Evolutionary conservation across 2,329 filamentous ascomycete genomes (phyloP).

Genomic region (Didymella pinodella): DNA sequence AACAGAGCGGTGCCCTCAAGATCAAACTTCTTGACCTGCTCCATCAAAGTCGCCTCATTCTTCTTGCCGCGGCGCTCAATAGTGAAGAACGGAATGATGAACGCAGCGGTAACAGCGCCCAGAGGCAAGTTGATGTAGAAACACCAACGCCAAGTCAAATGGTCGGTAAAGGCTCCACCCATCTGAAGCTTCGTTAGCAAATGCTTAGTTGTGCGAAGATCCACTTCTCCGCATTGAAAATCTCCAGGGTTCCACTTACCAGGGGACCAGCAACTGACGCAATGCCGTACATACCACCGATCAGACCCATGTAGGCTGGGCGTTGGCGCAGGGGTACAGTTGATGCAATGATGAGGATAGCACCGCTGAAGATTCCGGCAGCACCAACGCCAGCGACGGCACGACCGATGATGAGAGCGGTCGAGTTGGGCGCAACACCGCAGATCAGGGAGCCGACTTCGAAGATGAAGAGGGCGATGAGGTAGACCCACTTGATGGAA

Average conservation of each 20-base stretch:
- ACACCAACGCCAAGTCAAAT: constrained; percentile 59
- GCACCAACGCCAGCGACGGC: constrained; percentile 60
- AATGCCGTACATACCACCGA: constrained; percentile 60
- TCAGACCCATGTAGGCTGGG: constrained; percentile 59
- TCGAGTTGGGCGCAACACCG: constrained; percentile 59
- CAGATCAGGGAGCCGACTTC: constrained; percentile 62
- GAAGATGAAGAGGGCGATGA: constrained; percentile 57
- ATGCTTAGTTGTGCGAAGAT: constrained; percentile 15
- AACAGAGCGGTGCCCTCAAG: constrained; percentile 55
- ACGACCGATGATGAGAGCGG: constrained; percentile 60
- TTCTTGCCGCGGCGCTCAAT: constrained; percentile 47
- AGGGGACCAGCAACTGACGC: constrained; percentile 59
- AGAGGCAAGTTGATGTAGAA: constrained; percentile 60
- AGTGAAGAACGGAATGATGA: constrained; percentile 53
- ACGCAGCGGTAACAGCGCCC: constrained; percentile 54
- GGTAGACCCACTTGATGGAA: constrained; percentile 57
- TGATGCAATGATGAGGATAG: constrained; percentile 57
- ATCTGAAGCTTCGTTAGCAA: constrained; percentile 47
- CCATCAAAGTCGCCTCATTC: constrained; percentile 44
- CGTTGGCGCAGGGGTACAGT: constrained; percentile 57
- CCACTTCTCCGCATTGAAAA: constrained; percentile 14
- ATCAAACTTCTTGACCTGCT: constrained; percentile 57
- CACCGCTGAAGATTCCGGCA: constrained; percentile 61
- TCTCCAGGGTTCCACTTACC: constrained; percentile 28
- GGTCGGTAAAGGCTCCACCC: constrained; percentile 57